Percentiles rank a stretch among this genome's conserved stretches.
phyloP scores from a whole-genome alignment of 345 rosid species.

The Psidium guajava region DNA sequence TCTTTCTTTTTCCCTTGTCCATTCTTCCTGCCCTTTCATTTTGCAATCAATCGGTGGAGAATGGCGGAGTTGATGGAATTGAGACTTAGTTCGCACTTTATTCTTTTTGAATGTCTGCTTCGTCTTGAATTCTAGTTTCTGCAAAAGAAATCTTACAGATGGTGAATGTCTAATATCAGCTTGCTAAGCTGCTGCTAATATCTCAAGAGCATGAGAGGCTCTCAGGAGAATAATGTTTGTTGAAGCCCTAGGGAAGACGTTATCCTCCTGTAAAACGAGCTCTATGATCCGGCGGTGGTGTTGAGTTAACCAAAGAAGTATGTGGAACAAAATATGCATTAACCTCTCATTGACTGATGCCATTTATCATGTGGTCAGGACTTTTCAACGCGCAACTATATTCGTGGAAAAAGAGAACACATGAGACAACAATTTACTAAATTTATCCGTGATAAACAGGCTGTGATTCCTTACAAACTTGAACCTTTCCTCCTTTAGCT shows the following conservation, averaged over 20 bases:
- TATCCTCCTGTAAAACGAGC: neutral
- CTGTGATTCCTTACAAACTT: too few species aligned
- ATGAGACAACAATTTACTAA: too few species aligned
- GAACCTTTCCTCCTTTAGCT: too few species aligned
- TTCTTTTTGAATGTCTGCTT: neutral
- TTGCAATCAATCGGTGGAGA: neutral
- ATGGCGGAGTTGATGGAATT: neutral
- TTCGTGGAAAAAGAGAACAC: too few species aligned
- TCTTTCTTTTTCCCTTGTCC: neutral
- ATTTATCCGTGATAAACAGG: too few species aligned
- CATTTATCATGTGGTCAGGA: too few species aligned
- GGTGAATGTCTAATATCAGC: slow-evolving; percentile 27
- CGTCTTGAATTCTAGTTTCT: neutral
- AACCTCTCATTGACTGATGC: neutral
- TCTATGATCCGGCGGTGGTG: neutral
- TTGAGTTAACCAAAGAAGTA: neutral
- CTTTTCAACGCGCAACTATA: too few species aligned
- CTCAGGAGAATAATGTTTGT: neutral
- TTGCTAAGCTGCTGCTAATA: slow-evolving; percentile 44
- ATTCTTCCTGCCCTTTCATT: neutral
- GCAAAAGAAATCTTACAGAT: neutral
- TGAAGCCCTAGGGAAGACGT: neutral
- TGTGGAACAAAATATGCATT: neutral
- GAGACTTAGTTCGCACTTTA: neutral
- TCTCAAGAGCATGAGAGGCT: slow-evolving; percentile 33